Evolutionary conservation across 257 asterid genomes (phyloP).

Genomic region (Plectranthus barbatus): DNA sequence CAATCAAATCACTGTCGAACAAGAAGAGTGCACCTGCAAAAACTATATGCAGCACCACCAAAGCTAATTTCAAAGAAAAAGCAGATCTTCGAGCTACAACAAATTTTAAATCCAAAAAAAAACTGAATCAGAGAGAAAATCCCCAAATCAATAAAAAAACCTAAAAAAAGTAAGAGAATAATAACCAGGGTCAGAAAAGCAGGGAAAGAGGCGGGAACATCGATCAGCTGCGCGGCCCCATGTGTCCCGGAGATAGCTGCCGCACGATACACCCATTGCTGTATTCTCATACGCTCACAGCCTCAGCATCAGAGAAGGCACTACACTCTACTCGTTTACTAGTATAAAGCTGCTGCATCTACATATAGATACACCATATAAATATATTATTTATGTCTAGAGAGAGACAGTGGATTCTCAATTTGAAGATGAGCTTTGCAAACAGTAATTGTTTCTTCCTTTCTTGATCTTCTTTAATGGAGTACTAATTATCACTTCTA

Average conservation of each 20-base stretch:
- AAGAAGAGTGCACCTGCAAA: conserved; percentile 47
- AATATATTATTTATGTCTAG: background rate
- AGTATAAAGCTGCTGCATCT: conserved; percentile 11
- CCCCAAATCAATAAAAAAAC: conserved; percentile 3
- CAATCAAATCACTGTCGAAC: conserved; percentile 62
- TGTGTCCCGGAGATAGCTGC: conserved; percentile 38
- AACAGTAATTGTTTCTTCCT: too few relatives aligned
- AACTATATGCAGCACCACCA: conserved; percentile 81
- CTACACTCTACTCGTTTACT: conserved; percentile 20
- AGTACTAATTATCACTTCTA: too few relatives aligned
- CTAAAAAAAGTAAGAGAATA: background rate
- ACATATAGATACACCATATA: background rate
- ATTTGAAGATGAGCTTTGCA: too few relatives aligned
- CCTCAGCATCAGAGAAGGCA: conserved; percentile 4
- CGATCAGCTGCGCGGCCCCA: conserved; percentile 65
- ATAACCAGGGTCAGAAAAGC: conserved; percentile 87
- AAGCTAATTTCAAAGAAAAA: conserved; percentile 50
- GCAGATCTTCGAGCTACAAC: conserved; percentile 76
- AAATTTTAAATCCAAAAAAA: conserved; percentile 6
- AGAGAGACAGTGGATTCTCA: background rate
- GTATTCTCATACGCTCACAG: conserved; percentile 28
- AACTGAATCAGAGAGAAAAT: background rate
- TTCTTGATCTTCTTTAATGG: too few relatives aligned
- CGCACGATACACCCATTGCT: conserved; percentile 60
- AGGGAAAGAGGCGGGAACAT: conserved; percentile 66